Percentiles rank a stretch among this genome's conserved stretches.
Conservation (phyloP, 768 basidiomycete genomes). For the Russula foetens region DNA sequence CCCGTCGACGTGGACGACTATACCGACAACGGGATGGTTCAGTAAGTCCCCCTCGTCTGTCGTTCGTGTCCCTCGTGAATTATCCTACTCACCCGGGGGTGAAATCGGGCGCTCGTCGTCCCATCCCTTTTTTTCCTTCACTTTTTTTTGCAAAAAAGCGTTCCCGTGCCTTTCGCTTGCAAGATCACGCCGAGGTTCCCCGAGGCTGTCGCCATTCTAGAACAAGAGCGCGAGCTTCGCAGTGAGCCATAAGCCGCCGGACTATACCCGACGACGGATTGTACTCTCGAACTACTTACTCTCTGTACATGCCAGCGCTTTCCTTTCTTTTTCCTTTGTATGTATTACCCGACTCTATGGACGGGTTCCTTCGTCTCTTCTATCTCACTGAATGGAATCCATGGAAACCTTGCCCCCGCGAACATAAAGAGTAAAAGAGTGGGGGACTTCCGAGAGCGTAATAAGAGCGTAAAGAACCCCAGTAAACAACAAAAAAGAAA, state of each 20-base stretch:
- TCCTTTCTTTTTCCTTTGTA: neutral
- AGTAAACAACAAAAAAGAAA: too few relatives aligned
- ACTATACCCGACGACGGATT: neutral
- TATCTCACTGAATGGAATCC: neutral
- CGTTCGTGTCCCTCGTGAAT: neutral
- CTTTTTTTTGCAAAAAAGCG: neutral
- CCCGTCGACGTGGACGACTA: slow-evolving; percentile 11
- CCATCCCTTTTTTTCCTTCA: too few relatives aligned
- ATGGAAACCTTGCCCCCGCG: neutral
- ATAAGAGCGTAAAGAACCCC: slow-evolving; percentile 1
- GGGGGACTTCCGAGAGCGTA: neutral
- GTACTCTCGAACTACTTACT: neutral
- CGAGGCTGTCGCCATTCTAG: slow-evolving; percentile 12
- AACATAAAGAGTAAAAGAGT: neutral
- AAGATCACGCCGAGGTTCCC: slow-evolving; percentile 19
- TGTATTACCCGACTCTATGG: neutral
- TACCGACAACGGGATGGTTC: slow-evolving; percentile 17
- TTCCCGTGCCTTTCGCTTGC: slow-evolving; percentile 20
- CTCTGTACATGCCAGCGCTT: neutral
- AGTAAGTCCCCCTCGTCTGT: slow-evolving; percentile 16
- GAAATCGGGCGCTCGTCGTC: neutral
- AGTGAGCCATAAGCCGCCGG: neutral
- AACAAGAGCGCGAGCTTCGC: slow-evolving; percentile 14
- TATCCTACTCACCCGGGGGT: neutral
- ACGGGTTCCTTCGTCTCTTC: neutral